Percentiles rank a stretch among this genome's conserved stretches.
Evolutionary conservation across 164 flowering plant species (phyloP).

Genomic region (Aristolochia fimbriata): DNA sequence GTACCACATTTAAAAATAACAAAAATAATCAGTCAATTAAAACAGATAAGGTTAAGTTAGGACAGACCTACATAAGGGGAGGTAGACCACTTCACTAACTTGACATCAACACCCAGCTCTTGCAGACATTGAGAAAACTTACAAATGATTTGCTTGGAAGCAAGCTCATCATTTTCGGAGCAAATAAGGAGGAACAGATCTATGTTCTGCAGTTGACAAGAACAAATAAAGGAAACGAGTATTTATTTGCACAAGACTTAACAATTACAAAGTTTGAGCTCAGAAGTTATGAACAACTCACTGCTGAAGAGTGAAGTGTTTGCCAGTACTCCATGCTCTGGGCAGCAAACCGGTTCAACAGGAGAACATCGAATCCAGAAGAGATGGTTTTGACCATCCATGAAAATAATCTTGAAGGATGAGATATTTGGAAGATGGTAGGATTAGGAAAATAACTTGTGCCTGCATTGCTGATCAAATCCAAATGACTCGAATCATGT

Average conservation of each 20-base stretch:
- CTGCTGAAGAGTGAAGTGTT: slow-evolving; percentile 73
- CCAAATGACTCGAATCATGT: slow-evolving; percentile 86
- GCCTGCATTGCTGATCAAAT: slow-evolving; percentile 80
- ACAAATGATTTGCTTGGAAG: slow-evolving; percentile 51
- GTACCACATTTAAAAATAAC: no score
- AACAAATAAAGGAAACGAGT: slow-evolving; percentile 4
- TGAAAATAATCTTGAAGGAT: slow-evolving; percentile 53
- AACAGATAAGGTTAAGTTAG: neutral
- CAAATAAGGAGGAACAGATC: slow-evolving; percentile 76
- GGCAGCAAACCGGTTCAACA: slow-evolving; percentile 64
- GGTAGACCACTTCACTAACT: slow-evolving; percentile 56
- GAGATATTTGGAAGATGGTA: slow-evolving; percentile 44
- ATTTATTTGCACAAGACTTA: slow-evolving; percentile 5
- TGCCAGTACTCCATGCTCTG: slow-evolving; percentile 99
- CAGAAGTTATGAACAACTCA: slow-evolving; percentile 24
- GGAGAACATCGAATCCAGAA: slow-evolving; percentile 66
- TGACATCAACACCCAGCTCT: slow-evolving; percentile 75
- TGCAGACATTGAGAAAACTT: slow-evolving; percentile 69
- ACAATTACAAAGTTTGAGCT: neutral
- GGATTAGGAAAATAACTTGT: slow-evolving; percentile 67
- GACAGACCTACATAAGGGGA: slow-evolving; percentile 87
- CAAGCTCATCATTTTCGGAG: slow-evolving; percentile 88
- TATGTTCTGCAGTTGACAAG: slow-evolving; percentile 32
- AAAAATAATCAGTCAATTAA: no score
- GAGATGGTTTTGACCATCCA: slow-evolving; percentile 67